Conservation (phyloP, 129 eudicot genomes). For the Flaveria ramosissima region DNA sequence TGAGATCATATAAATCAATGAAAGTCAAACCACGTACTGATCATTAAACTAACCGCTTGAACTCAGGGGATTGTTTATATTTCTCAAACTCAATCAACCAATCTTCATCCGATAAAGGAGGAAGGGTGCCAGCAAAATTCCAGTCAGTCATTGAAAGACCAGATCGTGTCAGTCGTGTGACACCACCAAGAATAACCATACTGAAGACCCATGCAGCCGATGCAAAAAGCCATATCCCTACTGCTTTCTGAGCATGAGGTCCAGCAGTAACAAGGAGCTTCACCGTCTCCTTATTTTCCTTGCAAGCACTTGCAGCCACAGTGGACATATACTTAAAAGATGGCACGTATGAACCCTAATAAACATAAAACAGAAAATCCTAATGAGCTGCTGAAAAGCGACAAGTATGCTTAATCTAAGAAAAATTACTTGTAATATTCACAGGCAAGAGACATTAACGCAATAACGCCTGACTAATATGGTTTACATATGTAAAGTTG, state of each 20-base stretch:
- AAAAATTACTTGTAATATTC: constrained; percentile 8
- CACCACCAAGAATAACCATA: constrained; percentile 95
- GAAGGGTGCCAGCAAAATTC: constrained; percentile 93
- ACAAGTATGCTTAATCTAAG: not conserved
- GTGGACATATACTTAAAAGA: constrained; percentile 58
- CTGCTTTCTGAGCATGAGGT: constrained; percentile 83
- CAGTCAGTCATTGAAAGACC: constrained; percentile 99
- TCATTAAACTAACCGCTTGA: constrained; percentile 74
- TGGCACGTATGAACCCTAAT: constrained; percentile 54
- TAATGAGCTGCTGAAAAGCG: not conserved
- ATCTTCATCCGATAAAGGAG: constrained; percentile 82
- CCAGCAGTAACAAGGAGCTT: constrained; percentile 89
- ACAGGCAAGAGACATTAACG: not conserved
- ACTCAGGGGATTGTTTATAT: constrained; percentile 95
- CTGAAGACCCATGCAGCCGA: constrained; percentile 99
- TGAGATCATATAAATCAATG: constrained; percentile 7
- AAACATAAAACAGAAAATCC: constrained; percentile 6
- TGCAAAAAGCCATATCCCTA: constrained; percentile 95
- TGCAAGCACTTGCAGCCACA: constrained; percentile 46
- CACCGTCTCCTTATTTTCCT: constrained; percentile 55
- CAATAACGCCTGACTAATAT: not conserved
- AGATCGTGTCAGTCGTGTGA: constrained; percentile 81
- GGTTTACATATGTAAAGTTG: not conserved
- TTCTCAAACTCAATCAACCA: constrained; percentile 92
- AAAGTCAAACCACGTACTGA: constrained; percentile 32